phyloP scores from a whole-genome alignment of 2,329 filamentous ascomycete species.

The Mycosphaerella sp. region DNA sequence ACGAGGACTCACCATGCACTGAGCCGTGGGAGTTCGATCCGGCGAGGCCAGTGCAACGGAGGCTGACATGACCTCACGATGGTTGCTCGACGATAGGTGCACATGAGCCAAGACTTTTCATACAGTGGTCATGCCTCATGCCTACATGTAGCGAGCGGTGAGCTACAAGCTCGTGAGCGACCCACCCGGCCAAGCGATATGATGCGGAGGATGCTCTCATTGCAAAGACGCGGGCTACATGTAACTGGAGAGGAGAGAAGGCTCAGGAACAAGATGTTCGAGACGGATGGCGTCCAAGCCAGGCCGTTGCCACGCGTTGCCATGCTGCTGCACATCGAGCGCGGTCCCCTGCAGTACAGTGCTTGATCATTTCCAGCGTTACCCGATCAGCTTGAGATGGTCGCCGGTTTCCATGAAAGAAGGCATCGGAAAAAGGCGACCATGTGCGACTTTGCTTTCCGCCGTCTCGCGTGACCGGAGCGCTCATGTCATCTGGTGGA shows the following conservation, averaged over 20 bases:
- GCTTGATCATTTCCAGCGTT: not conserved
- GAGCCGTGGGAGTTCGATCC: not conserved
- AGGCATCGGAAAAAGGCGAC: slow-evolving; percentile 8
- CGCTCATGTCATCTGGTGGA: not conserved
- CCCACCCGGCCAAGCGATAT: not conserved
- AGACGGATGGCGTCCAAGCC: not conserved
- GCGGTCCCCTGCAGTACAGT: slow-evolving; percentile 13
- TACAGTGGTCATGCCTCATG: slow-evolving; percentile 2
- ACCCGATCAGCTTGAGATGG: not conserved
- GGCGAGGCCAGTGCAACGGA: not conserved
- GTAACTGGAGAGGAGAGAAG: no score
- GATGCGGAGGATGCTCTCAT: not conserved
- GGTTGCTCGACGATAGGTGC: not conserved
- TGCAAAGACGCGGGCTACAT: no score
- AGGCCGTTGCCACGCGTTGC: not conserved
- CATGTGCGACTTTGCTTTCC: slow-evolving; percentile 3
- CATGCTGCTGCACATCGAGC: not conserved
- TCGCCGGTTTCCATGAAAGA: not conserved
- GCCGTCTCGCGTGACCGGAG: not conserved
- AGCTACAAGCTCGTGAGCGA: slow-evolving; percentile 1
- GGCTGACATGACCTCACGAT: slow-evolving; percentile 2
- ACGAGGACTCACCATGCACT: not conserved
- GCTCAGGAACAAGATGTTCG: not conserved
- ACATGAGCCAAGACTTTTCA: slow-evolving; percentile 4
- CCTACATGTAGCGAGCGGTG: slow-evolving; percentile 1